A percentile compares a stretch with the other conserved stretches of the same genome.
These are phyloP conservation scores for Phytopythium helicoides DNA, from an alignment of 352 stramenopile species.

Conservation along the genomic window DNA sequence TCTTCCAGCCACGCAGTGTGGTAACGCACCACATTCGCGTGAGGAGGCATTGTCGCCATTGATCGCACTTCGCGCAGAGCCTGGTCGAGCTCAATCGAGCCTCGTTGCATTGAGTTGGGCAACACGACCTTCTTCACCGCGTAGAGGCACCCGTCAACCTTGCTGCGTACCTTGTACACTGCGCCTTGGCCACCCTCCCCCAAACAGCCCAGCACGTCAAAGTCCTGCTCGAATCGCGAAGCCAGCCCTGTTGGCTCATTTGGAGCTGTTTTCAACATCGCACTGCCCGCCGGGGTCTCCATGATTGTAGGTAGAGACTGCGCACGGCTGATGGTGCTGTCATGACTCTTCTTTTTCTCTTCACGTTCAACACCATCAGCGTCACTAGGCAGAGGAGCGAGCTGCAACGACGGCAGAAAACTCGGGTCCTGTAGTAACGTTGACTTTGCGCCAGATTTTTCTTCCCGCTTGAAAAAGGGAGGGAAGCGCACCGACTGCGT, in stretches of 20 bases:
- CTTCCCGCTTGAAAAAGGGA: conserved; percentile 33
- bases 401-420: conserved; percentile 1
- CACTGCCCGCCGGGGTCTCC: neutral
- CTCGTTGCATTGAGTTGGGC: conserved; percentile 31
- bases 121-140: conserved; percentile 78
- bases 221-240: conserved; percentile 72
- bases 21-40: conserved; percentile 79
- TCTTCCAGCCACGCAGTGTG: conserved; percentile 80
- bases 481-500: conserved; percentile 28
- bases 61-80: conserved; percentile 70
- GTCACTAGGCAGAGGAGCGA: conserved; percentile 6
- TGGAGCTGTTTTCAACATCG: conserved; percentile 3
- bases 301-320: conserved; percentile 6
- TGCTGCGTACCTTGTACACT: conserved; percentile 75
- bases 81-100: conserved; percentile 47
- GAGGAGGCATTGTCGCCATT: conserved; percentile 67
- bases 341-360: conserved; percentile 16
- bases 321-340: neutral
- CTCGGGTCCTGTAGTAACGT: neutral
- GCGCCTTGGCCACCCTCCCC: conserved; percentile 71
- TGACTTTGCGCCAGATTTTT: conserved; percentile 7
- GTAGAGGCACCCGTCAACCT: conserved; percentile 68
- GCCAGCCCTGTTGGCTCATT: conserved; percentile 8
- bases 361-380: conserved; percentile 20
- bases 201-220: conserved; percentile 59